Evolutionary conservation across 1,284 basidiomycete species (phyloP), one percentile per base, ranked within the genome.

Genomic region (Bondarzewia mesenterica): DNA sequence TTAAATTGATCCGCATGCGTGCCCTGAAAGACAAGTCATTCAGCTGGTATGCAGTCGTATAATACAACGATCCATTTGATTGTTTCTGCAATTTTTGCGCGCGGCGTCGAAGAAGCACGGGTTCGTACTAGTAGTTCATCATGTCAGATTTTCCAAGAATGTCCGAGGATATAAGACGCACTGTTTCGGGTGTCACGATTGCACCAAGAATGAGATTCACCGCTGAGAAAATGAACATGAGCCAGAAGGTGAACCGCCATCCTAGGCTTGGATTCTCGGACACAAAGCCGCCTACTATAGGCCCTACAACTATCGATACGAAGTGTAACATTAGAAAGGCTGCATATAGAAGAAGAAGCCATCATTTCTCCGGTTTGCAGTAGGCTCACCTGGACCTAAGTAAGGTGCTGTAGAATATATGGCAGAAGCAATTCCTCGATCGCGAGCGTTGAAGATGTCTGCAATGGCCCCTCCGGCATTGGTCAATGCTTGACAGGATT

Each of bases 171-270:
- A 18, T 14, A 56, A 27, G 21, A 27, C 64, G 47, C 47, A 68
- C 71, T 42, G 78, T 79, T 64, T 80, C 78, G 21, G 75, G 73
- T 15, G 71, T 71, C 35, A 73, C 50, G 44, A 75, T 58, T 43
- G 72, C 69, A 6, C 72, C 73, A 10, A 69, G 59, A 16, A 75
- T 51, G 32, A 78, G 66, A 44, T 75, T 75, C 47, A 78, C 56
- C 8, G 63, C 72, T 21, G 77, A 69, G 51, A 79, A 72, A 15
- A 77, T 75, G 56, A 81, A 73, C 69, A 85, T 78, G 42, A 87
- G 66, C 80, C 82, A 85, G 63, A 88, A 86, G 42, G 81, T 78
- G 65, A 83, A 84, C 32, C 78, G 70, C 81, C 81, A 89, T 10
- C 76, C 77, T 5, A 76, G 65, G 36, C 58, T 66, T 22, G 67